Evolutionary conservation across 805 yeast species (phyloP).

Genomic region (Saccharomycopsis fodiens): DNA sequence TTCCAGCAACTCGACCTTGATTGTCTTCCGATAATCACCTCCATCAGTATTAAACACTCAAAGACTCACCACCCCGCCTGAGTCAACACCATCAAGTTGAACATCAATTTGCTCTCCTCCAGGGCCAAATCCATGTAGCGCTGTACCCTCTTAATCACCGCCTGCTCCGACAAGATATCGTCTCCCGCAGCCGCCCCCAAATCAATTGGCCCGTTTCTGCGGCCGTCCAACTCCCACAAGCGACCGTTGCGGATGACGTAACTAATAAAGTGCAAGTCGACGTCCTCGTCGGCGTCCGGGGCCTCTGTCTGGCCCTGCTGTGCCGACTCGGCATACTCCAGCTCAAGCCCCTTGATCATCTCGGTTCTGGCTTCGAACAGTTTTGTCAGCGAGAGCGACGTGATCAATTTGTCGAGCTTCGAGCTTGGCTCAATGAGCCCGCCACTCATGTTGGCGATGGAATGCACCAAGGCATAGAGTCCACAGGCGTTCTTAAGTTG

Average conservation of each 20-base stretch:
- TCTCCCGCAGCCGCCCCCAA: conserved; percentile 37
- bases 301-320: conserved; percentile 59
- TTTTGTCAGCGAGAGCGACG: conserved; percentile 42
- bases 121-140: conserved; percentile 59
- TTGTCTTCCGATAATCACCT: too few species aligned
- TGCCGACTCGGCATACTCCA: conserved; percentile 34
- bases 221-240: conserved; percentile 82
- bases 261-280: conserved; percentile 71
- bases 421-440: conserved; percentile 21
- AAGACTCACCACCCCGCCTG: too few species aligned
- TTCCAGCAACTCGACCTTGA: too few species aligned
- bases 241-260: conserved; percentile 52
- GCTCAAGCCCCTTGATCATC: conserved; percentile 41
- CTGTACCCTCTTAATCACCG: conserved; percentile 48
- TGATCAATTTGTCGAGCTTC: conserved; percentile 25
- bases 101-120: conserved; percentile 51
- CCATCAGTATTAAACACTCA: too few species aligned
- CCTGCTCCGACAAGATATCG: conserved; percentile 48
- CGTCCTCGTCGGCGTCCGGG: conserved; percentile 46
- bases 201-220: conserved; percentile 68
- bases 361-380: conserved; percentile 32
- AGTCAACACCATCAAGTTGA: conserved; percentile 82
- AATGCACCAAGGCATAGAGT: conserved; percentile 76
- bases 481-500: conserved; percentile 90
- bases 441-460: conserved; percentile 30